Conservation (phyloP, 352 stramenopile species). For the Globisporangium cylindrosporum region DNA sequence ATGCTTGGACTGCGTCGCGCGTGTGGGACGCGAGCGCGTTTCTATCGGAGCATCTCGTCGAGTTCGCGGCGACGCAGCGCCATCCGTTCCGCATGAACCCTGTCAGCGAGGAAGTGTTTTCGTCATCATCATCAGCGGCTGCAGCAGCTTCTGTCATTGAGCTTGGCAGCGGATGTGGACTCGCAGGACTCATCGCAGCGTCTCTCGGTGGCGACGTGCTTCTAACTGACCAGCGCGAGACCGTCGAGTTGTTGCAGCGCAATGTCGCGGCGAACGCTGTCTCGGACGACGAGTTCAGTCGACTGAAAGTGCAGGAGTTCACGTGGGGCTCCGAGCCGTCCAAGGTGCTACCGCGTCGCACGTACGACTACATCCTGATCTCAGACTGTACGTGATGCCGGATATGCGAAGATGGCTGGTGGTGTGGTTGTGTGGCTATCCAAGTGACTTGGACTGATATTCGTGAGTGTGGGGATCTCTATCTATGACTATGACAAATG, state of each 20-base stretch:
- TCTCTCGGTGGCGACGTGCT: slow-evolving; percentile 63
- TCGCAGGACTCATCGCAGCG: slow-evolving; percentile 63
- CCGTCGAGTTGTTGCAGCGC: slow-evolving; percentile 59
- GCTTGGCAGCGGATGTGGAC: slow-evolving; percentile 75
- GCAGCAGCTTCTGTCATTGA: slow-evolving; percentile 47
- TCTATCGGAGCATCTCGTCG: slow-evolving; percentile 55
- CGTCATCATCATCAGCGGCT: not conserved
- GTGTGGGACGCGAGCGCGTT: slow-evolving; percentile 76
- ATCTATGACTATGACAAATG: not conserved
- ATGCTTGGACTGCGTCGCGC: slow-evolving; percentile 78
- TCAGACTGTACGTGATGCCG: slow-evolving; percentile 58
- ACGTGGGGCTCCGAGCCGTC: slow-evolving; percentile 46
- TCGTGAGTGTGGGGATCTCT: not conserved
- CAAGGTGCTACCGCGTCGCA: slow-evolving; percentile 22
- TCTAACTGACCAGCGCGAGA: slow-evolving; percentile 69
- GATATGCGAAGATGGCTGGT: not conserved
- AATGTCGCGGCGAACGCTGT: slow-evolving; percentile 54
- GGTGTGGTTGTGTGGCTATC: not conserved
- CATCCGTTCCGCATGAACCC: slow-evolving; percentile 15
- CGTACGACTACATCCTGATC: slow-evolving; percentile 65
- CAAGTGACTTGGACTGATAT: not conserved
- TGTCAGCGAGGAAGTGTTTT: not conserved
- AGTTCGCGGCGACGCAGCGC: slow-evolving; percentile 23
- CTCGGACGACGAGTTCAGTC: slow-evolving; percentile 31
- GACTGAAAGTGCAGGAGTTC: slow-evolving; percentile 52